Percentiles rank a stretch among this genome's conserved stretches.
These are phyloP conservation scores for Onygenales sp. DNA, from an alignment of 2,329 filamentous ascomycete species.

Conservation along the genomic window DNA sequence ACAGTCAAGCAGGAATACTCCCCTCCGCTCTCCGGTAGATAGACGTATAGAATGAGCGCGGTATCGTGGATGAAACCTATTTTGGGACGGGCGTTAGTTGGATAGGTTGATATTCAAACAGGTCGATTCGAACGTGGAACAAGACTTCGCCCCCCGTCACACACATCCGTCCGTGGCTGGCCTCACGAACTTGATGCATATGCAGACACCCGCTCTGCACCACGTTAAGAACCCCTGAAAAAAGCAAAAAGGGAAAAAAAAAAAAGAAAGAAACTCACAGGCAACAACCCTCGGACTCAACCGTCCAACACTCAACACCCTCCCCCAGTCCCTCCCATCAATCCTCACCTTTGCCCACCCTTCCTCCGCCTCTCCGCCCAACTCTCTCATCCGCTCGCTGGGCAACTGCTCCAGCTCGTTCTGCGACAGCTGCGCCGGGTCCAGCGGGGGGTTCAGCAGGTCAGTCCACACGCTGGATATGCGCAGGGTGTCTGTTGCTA, in stretches of 20 bases:
- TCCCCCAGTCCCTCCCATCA: constrained; percentile 89
- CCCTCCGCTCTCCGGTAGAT: constrained; percentile 31
- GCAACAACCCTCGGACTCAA: constrained; percentile 87
- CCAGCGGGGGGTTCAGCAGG: constrained; percentile 77
- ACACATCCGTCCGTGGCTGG: no score
- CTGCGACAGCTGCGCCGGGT: constrained; percentile 63
- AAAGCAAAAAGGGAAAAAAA: not conserved
- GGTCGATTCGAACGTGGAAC: not conserved
- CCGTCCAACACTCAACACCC: constrained; percentile 83
- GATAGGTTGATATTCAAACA: no score
- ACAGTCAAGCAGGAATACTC: constrained; percentile 39
- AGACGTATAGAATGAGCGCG: constrained; percentile 37
- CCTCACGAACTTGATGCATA: no score
- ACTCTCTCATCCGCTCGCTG: constrained; percentile 62
- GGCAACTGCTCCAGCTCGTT: constrained; percentile 64
- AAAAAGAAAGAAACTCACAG: constrained; percentile 43
- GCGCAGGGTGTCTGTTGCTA: constrained; percentile 72
- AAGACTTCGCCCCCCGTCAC: no score
- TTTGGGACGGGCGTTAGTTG: not conserved
- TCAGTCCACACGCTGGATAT: constrained; percentile 81
- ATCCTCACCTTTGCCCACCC: constrained; percentile 85
- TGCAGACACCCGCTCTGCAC: no score
- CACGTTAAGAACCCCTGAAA: not conserved
- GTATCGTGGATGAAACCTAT: constrained; percentile 37
- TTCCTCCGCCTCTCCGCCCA: constrained; percentile 58